Evolutionary conservation across 2,329 filamentous ascomycete species (phyloP).

Genomic region (Alternaria tenuissima): DNA sequence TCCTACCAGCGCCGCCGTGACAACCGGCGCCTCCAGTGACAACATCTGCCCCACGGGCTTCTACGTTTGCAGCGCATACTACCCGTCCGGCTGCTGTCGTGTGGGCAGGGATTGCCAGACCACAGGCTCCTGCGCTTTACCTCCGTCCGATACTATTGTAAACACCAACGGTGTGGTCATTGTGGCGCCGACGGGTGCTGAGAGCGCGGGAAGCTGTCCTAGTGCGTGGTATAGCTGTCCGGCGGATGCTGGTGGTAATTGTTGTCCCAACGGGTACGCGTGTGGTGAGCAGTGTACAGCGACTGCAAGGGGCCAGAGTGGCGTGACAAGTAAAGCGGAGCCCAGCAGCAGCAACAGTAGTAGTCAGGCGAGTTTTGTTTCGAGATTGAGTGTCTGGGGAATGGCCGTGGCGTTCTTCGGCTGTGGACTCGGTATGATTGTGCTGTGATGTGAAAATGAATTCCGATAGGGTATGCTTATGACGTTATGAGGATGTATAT

Average conservation of each 20-base stretch:
- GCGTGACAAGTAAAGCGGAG: constrained; percentile 47
- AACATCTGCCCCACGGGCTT: constrained; percentile 82
- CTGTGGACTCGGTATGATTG: constrained; percentile 51
- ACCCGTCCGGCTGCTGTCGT: constrained; percentile 85
- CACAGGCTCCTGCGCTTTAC: constrained; percentile 73
- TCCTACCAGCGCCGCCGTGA: constrained; percentile 53
- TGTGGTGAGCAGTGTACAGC: constrained; percentile 50
- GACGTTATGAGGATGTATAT: neutral
- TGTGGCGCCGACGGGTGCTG: constrained; percentile 65
- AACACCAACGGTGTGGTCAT: constrained; percentile 72
- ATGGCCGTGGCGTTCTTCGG: constrained; percentile 39
- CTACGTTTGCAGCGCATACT: constrained; percentile 86
- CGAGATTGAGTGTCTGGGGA: constrained; percentile 38
- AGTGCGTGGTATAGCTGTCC: constrained; percentile 80
- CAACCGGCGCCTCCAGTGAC: constrained; percentile 62
- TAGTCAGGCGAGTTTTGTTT: constrained; percentile 37
- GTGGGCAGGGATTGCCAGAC: constrained; percentile 85
- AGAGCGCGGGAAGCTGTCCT: constrained; percentile 68
- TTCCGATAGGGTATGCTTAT: neutral
- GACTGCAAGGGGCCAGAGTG: constrained; percentile 37
- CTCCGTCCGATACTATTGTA: constrained; percentile 65
- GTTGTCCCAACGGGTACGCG: constrained; percentile 72
- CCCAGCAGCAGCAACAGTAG: constrained; percentile 47
- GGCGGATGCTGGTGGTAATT: constrained; percentile 74
- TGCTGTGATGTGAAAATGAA: constrained; percentile 34